Percentiles rank a stretch among this genome's conserved stretches.
phyloP scores from a whole-genome alignment of 805 yeast genomes.

The Candida methanosorbosa region DNA sequence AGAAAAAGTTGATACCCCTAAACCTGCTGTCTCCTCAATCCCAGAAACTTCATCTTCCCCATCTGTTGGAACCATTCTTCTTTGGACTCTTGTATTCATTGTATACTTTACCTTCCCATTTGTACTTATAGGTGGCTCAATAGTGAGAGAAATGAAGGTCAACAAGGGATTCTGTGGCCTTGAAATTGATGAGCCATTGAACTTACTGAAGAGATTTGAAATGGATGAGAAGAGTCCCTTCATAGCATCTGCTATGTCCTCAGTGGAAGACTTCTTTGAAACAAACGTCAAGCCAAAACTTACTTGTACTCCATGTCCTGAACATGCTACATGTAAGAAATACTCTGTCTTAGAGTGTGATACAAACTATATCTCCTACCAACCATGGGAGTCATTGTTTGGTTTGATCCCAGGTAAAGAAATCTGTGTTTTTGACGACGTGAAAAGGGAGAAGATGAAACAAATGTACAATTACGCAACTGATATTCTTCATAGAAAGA shows the following conservation, averaged over 20 bases:
- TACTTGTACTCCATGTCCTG: slow-evolving; percentile 75
- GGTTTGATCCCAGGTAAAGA: slow-evolving; percentile 57
- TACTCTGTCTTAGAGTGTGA: slow-evolving; percentile 57
- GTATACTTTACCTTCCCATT: slow-evolving; percentile 13
- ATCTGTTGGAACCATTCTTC: not conserved
- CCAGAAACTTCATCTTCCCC: not conserved
- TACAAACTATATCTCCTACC: slow-evolving; percentile 46
- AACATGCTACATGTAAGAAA: slow-evolving; percentile 66
- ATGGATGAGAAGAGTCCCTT: too few species aligned
- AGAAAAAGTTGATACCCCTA: not conserved
- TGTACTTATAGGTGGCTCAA: slow-evolving; percentile 31
- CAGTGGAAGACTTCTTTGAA: too few species aligned
- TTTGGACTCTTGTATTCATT: slow-evolving; percentile 5
- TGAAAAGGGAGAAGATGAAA: slow-evolving; percentile 56
- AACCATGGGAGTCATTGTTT: slow-evolving; percentile 46
- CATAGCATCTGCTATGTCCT: too few species aligned
- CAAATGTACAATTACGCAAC: slow-evolving; percentile 60
- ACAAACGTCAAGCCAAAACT: too few species aligned
- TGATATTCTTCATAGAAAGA: slow-evolving; percentile 54
- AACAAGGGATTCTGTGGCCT: slow-evolving; percentile 71
- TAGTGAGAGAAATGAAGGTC: slow-evolving; percentile 59
- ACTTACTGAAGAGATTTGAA: too few species aligned
- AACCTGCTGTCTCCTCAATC: not conserved
- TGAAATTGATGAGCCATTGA: slow-evolving; percentile 23
- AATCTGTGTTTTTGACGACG: slow-evolving; percentile 65